Conservation (phyloP, 2,329 filamentous ascomycete genomes). For the Penicillium vulpinum region DNA sequence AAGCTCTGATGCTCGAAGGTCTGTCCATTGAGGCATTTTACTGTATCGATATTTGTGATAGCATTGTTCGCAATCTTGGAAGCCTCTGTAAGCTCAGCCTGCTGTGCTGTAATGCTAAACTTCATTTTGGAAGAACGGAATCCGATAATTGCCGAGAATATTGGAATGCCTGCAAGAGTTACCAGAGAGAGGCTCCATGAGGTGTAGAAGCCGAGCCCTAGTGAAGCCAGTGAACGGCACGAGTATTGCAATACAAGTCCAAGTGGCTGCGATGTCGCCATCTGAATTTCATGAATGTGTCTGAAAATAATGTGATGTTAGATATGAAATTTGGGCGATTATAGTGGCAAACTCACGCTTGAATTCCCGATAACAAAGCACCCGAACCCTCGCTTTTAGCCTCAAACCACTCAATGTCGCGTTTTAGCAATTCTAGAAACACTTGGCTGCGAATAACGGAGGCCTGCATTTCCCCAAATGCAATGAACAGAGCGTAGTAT, state of each 20-base stretch:
- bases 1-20: slow-evolving; percentile 70
- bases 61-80: slow-evolving; percentile 71
- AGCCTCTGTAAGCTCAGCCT: slow-evolving; percentile 65
- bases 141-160: slow-evolving; percentile 62
- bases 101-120: slow-evolving; percentile 67
- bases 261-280: slow-evolving; percentile 75
- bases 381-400: slow-evolving; percentile 67
- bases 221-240: slow-evolving; percentile 64
- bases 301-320: slow-evolving; percentile 46
- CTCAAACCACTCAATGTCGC: slow-evolving; percentile 83
- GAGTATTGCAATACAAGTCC: slow-evolving; percentile 67
- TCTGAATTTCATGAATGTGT: slow-evolving; percentile 77
- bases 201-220: slow-evolving; percentile 71
- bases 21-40: slow-evolving; percentile 82
- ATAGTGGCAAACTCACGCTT: slow-evolving; percentile 62
- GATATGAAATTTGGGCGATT: not conserved
- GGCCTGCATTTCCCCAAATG: slow-evolving; percentile 80
- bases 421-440: slow-evolving; percentile 68
- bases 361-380: slow-evolving; percentile 68
- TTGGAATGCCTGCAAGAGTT: slow-evolving; percentile 69
- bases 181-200: slow-evolving; percentile 85
- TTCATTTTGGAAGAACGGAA: slow-evolving; percentile 63
- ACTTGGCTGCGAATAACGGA: slow-evolving; percentile 62
- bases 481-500: slow-evolving; percentile 70
- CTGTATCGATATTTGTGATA: slow-evolving; percentile 73